Percentiles rank a stretch among this genome's conserved stretches.
These are phyloP conservation scores for Emiliania huxleyi DNA, from an alignment of 78 protist species.

Conservation along the genomic window DNA sequence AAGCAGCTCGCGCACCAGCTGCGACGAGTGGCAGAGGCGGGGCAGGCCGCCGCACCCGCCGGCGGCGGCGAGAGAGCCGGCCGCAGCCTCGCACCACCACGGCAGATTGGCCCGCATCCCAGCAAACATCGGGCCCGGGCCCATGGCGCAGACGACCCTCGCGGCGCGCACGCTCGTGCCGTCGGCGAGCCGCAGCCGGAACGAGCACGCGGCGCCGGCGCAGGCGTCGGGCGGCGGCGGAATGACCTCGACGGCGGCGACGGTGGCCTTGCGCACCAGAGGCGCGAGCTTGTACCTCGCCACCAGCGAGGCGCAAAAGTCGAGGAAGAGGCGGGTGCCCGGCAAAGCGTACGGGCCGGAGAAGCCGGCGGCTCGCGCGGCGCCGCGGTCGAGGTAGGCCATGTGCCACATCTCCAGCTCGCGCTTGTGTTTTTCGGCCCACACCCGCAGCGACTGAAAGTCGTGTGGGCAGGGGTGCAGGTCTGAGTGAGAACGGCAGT, in stretches of 20 bases:
- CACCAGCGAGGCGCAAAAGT: neutral
- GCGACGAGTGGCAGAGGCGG: neutral
- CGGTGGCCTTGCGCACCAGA: neutral
- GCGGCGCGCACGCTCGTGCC: neutral
- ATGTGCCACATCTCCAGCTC: neutral
- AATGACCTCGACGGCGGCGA: neutral
- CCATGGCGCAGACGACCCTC: conserved; percentile 2
- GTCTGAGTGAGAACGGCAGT: neutral
- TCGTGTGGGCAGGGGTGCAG: neutral
- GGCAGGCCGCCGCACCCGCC: neutral
- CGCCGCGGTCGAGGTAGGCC: neutral
- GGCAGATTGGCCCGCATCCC: neutral
- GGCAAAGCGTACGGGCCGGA: neutral
- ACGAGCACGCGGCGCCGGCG: neutral
- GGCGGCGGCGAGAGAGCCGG: neutral
- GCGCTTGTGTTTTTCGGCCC: neutral
- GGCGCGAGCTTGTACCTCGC: neutral
- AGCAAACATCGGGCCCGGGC: neutral
- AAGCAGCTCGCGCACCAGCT: neutral
- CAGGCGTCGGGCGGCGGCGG: neutral
- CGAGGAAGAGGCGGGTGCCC: neutral
- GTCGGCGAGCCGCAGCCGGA: neutral
- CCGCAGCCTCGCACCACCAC: neutral
- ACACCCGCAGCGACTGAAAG: neutral
- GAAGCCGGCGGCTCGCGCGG: neutral